These are phyloP conservation scores for Yamadazyma membranifaciens DNA, from an alignment of 1,139 yeast genomes.

Conservation along the genomic window DNA sequence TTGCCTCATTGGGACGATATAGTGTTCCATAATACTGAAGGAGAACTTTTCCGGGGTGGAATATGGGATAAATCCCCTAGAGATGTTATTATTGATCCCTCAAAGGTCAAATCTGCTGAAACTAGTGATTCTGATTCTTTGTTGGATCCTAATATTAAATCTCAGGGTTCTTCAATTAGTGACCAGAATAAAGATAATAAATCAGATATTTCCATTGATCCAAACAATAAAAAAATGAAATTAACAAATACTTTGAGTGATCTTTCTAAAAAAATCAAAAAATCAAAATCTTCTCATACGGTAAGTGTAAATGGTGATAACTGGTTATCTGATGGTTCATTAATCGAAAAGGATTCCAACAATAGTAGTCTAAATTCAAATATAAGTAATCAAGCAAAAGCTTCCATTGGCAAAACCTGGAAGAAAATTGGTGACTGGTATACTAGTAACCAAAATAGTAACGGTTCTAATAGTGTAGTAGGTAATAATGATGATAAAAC, in stretches of 20 bases:
- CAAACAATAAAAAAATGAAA: slow-evolving; percentile 10
- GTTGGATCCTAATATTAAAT: slow-evolving; percentile 7
- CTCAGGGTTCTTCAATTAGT: slow-evolving; percentile 4
- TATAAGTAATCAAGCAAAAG: slow-evolving; percentile 4
- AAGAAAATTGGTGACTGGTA: slow-evolving; percentile 74
- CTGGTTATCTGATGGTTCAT: slow-evolving; percentile 28
- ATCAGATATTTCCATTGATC: slow-evolving; percentile 8
- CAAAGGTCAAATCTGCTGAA: not conserved
- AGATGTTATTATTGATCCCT: slow-evolving; percentile 2
- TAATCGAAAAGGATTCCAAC: slow-evolving; percentile 14
- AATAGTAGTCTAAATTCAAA: slow-evolving; percentile 4
- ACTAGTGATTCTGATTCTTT: slow-evolving; percentile 7
- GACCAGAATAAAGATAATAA: slow-evolving; percentile 4
- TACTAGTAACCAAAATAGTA: slow-evolving; percentile 11
- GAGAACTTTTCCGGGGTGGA: slow-evolving; percentile 84
- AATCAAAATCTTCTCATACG: slow-evolving; percentile 27
- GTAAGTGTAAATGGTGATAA: slow-evolving; percentile 27
- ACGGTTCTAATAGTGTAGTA: not conserved
- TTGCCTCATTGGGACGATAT: slow-evolving; percentile 88
- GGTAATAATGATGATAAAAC: slow-evolving; percentile 11
- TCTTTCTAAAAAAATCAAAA: slow-evolving; percentile 33
- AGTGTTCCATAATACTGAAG: slow-evolving; percentile 61
- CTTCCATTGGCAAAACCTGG: slow-evolving; percentile 21
- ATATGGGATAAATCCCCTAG: slow-evolving; percentile 65
- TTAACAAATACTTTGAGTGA: slow-evolving; percentile 32